These are phyloP conservation scores for Sicyos edulis DNA, from an alignment of 306 rosid species.

Conservation along the genomic window DNA sequence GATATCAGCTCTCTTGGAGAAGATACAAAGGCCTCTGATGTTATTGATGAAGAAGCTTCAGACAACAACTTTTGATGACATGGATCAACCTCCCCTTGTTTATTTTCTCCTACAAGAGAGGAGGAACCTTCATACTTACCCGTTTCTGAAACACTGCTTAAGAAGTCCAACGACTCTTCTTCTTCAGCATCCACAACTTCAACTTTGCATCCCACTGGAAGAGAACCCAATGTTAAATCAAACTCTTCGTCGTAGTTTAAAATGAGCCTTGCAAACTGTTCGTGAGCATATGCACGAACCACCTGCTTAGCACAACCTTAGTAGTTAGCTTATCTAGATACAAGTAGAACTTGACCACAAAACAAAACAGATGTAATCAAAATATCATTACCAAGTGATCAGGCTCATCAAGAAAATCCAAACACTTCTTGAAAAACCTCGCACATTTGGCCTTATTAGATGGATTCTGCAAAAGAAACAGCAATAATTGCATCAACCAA, in stretches of 20 bases:
- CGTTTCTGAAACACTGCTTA: constrained; percentile 44
- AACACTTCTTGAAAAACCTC: constrained; percentile 73
- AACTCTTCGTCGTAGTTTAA: constrained; percentile 66
- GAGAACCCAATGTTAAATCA: constrained; percentile 60
- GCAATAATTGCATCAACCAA: constrained; percentile 26
- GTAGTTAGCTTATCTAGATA: constrained; percentile 24
- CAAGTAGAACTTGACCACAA: constrained; percentile 12
- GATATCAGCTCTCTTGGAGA: constrained; percentile 35
- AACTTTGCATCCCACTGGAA: constrained; percentile 51
- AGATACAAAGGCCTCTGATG: constrained; percentile 35
- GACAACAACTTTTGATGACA: constrained; percentile 32
- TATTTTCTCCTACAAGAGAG: constrained; percentile 34
- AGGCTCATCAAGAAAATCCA: constrained; percentile 83
- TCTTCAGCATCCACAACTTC: constrained; percentile 63
- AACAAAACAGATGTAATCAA: constrained; percentile 17
- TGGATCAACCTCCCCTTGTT: constrained; percentile 37
- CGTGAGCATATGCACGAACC: constrained; percentile 90
- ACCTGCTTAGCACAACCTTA: constrained; percentile 50
- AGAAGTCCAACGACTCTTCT: constrained; percentile 52
- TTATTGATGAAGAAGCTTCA: constrained; percentile 44
- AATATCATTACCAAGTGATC: constrained; percentile 68
- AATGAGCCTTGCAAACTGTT: constrained; percentile 94
- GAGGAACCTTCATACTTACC: constrained; percentile 30
- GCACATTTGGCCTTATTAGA: constrained; percentile 76
- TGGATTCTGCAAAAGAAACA: constrained; percentile 56